Percentiles rank a stretch among this genome's conserved stretches.
These are phyloP conservation scores for Rutstroemia sydowiana DNA, from an alignment of 2,329 filamentous ascomycete species.

Conservation along the genomic window DNA sequence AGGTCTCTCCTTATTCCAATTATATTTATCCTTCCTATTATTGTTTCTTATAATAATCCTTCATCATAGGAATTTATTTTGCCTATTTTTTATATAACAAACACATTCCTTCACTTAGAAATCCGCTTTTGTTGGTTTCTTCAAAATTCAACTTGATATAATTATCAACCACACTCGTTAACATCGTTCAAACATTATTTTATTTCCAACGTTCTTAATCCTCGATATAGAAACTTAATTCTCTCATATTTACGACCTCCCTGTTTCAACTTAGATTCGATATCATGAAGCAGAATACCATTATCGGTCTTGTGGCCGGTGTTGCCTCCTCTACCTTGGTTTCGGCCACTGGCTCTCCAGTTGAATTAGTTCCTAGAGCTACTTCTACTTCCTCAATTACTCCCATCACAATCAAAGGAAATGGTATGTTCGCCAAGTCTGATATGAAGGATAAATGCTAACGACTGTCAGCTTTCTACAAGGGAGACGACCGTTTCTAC, in stretches of 20 bases:
- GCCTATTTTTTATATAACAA: neutral
- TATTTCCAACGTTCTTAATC: neutral
- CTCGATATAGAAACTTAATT: too few species aligned
- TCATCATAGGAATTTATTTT: neutral
- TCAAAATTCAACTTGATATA: neutral
- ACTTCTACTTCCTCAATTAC: slow-evolving; percentile 15
- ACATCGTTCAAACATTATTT: neutral
- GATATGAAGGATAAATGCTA: neutral
- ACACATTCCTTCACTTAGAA: slow-evolving; percentile 3
- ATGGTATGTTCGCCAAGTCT: slow-evolving; percentile 15
- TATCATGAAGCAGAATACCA: slow-evolving; percentile 10
- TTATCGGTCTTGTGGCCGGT: slow-evolving; percentile 1
- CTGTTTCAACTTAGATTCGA: neutral
- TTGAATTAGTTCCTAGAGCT: slow-evolving; percentile 17
- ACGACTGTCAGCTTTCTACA: slow-evolving; percentile 25
- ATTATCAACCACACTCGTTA: slow-evolving; percentile 4
- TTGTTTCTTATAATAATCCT: neutral
- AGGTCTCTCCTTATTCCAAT: neutral
- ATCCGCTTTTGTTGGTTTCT: slow-evolving; percentile 3
- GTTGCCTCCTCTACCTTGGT: slow-evolving; percentile 4
- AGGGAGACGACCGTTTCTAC: slow-evolving; percentile 39
- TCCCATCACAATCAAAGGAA: slow-evolving; percentile 23
- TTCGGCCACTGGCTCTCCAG: slow-evolving; percentile 16
- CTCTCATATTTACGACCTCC: too few species aligned
- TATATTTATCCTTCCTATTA: neutral